These are phyloP conservation scores for Phascolomyces articulosus DNA, from an alignment of 371 early-diverging fungal genomes.

Conservation along the genomic window DNA sequence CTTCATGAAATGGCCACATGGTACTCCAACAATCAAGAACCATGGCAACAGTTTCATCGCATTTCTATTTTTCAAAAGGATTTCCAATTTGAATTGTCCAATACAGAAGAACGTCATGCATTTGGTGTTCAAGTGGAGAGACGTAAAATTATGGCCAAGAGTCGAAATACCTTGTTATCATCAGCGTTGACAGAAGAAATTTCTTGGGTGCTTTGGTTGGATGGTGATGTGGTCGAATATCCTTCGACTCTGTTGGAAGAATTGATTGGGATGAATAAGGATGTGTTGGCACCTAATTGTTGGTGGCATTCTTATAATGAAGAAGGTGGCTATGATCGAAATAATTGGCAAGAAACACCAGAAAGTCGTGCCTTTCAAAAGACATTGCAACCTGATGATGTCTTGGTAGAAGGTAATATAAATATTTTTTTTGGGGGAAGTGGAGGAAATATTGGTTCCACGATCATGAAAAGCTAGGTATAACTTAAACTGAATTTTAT, in stretches of 20 bases:
- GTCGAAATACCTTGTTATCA: constrained; percentile 63
- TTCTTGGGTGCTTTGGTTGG: constrained; percentile 77
- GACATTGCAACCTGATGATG: constrained; percentile 32
- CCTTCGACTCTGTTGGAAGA: constrained; percentile 53
- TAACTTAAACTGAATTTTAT: too few species aligned
- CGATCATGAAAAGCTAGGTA: too few species aligned
- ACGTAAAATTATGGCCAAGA: constrained; percentile 64
- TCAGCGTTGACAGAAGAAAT: constrained; percentile 56
- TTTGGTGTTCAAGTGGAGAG: constrained; percentile 59
- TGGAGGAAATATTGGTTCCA: constrained; percentile 9
- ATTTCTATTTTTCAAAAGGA: constrained; percentile 65
- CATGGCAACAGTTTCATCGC: constrained; percentile 41
- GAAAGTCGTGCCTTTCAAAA: constrained; percentile 53
- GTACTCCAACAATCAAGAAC: constrained; percentile 17
- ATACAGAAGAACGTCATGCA: constrained; percentile 61
- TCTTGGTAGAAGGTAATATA: constrained; percentile 31
- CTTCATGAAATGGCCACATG: constrained; percentile 28
- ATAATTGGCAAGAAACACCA: constrained; percentile 66
- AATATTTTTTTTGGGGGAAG: constrained; percentile 8
- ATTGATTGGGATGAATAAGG: constrained; percentile 59
- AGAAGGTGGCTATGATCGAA: constrained; percentile 54
- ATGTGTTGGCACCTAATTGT: constrained; percentile 64
- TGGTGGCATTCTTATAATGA: constrained; percentile 48
- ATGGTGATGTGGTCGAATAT: constrained; percentile 69
- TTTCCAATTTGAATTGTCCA: constrained; percentile 47